Base-by-base conservation (phyloP, 2,329 filamentous ascomycete genomes). In the Hypoxylon sp. region DNA sequence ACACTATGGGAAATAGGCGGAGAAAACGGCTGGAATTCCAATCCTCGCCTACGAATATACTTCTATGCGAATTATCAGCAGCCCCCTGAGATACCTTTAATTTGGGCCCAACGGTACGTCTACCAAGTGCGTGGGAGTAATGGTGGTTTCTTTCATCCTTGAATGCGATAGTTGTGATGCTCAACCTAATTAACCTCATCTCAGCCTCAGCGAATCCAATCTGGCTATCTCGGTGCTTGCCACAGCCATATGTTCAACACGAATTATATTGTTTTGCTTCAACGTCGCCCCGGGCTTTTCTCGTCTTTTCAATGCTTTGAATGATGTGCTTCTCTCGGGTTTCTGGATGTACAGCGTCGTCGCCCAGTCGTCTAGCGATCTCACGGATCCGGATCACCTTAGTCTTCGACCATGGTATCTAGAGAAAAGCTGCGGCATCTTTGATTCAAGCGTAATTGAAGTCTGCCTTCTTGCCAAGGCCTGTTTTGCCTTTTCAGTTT, bases 11-110 rank as follows among this genome's bases (percentile, higher is more conserved):
- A 59, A 6, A 60, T 64, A 5, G 72, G 71, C 11, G 72, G 72
- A 11, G 63, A 68, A 33, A 67, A 63, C 14, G 72, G 69, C 10
- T 73, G 72, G 71, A 74, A 74, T 42, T 74, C 72, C 14, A 71
- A 74, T 54, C 72, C 71, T 5, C 60, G 53, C 22, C 57, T 72
- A 11, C 65, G 71, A 6, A 71, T 73, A 13, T 74, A 74, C 64
- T 71, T 70, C 13, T 74, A 72, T 24, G 71, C 72, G 33, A 74
- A 74, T 53, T 67, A 74, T 19, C 19, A 67, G 17, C 61, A 72
- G 17, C 64, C 67, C 8, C 58, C 71, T 14, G 55, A 61, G 50
- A 69, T 72, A 29, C 69, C 69, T 4, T 42, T 69, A 10, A 61
- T 72, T 33, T 71, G 71, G 71, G 60, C 47, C 29, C 68, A 71